Evolutionary conservation across 2,329 filamentous ascomycete species (phyloP).

Genomic region (Colletotrichum sp.): DNA sequence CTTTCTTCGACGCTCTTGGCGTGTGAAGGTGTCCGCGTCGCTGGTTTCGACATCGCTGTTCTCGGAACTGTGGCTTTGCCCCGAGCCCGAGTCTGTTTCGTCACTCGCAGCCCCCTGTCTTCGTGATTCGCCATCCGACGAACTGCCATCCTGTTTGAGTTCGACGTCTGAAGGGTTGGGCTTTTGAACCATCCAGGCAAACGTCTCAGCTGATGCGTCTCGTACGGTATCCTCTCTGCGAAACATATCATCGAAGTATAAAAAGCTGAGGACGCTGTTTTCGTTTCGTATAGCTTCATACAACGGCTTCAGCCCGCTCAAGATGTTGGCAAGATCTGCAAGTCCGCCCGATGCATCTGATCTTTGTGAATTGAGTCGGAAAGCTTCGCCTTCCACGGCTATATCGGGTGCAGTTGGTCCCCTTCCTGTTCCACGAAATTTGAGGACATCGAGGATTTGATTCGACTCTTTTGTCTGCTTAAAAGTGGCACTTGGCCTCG

Average conservation of each 20-base stretch:
- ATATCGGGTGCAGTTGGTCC: too few species aligned
- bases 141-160: too few species aligned
- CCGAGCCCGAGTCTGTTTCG: rapidly evolving
- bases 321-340: neutral
- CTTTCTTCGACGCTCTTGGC: neutral
- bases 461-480: rapidly evolving
- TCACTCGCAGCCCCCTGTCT: too few species aligned
- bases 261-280: rapidly evolving
- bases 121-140: too few species aligned
- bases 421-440: neutral
- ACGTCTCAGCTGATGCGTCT: neutral
- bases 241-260: neutral
- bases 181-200: neutral
- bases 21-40: too few species aligned
- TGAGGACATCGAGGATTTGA: rapidly evolving
- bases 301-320: rapidly evolving
- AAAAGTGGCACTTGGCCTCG: rapidly evolving
- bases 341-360: neutral
- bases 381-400: neutral
- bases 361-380: neutral
- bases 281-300: neutral
- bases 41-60: too few species aligned
- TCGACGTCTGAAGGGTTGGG: too few species aligned
- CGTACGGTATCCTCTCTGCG: neutral
- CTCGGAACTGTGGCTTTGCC: neutral